A percentile compares a stretch with the other conserved stretches of the same genome.
Conservation (phyloP, 768 basidiomycete species). For the Boletus subparvulus region DNA sequence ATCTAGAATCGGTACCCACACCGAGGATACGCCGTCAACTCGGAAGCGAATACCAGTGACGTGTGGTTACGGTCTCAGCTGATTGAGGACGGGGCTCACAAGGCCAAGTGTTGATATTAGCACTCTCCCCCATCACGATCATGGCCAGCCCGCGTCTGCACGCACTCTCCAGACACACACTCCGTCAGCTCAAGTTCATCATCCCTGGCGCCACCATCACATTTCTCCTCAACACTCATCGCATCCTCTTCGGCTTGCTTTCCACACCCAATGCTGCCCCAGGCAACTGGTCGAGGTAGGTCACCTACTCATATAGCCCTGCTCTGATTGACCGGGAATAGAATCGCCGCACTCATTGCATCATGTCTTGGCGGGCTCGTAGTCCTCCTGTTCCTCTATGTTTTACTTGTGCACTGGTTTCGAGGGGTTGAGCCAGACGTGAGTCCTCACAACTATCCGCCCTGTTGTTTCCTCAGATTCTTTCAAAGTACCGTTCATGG, state of each 20-base stretch:
- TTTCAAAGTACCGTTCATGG: slow-evolving; percentile 69
- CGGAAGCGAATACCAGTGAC: slow-evolving; percentile 8
- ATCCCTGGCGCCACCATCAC: slow-evolving; percentile 67
- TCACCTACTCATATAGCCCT: background rate
- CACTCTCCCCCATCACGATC: background rate
- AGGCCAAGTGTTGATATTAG: background rate
- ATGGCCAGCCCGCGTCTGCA: slow-evolving; percentile 22
- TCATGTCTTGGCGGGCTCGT: slow-evolving; percentile 59
- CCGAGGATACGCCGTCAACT: background rate
- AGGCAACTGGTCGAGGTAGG: slow-evolving; percentile 54
- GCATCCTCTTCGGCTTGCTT: slow-evolving; percentile 46
- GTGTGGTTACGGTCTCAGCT: slow-evolving; percentile 12
- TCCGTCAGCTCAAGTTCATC: slow-evolving; percentile 73
- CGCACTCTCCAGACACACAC: slow-evolving; percentile 47
- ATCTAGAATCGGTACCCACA: background rate
- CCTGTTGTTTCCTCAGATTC: background rate
- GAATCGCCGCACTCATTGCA: slow-evolving; percentile 54
- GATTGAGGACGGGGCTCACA: background rate
- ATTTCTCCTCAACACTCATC: slow-evolving; percentile 57
- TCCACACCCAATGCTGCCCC: slow-evolving; percentile 30
- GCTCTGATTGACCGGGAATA: slow-evolving; percentile 27
- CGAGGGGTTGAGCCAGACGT: slow-evolving; percentile 71
- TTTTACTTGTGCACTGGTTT: slow-evolving; percentile 65
- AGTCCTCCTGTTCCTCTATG: slow-evolving; percentile 67
- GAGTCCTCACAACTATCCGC: slow-evolving; percentile 26